Percentiles rank a stretch among this genome's conserved stretches.
phyloP scores from a whole-genome alignment of 1,284 basidiomycete genomes.

The Heterobasidion parviporum region DNA sequence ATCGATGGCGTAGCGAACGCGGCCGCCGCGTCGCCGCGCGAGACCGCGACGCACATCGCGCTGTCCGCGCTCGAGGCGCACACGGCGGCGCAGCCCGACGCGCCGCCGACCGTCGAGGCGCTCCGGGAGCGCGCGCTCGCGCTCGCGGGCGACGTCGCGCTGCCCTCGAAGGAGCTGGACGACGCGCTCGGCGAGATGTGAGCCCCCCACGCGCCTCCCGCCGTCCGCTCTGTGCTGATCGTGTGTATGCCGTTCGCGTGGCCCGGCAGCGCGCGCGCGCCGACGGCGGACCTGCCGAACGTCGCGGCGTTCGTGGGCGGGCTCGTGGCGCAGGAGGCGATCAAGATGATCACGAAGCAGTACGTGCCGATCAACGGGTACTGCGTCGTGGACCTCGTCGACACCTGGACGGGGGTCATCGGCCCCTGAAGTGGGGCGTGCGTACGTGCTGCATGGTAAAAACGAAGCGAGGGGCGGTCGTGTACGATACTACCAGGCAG shows the following conservation, averaged over 20 bases:
- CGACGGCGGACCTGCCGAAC: conserved; percentile 83
- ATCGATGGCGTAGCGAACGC: conserved; percentile 15
- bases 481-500: too few species aligned
- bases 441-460: too few species aligned
- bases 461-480: too few species aligned
- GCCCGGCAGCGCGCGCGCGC: conserved; percentile 69
- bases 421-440: background rate
- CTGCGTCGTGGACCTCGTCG: conserved; percentile 83
- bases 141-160: conserved; percentile 29
- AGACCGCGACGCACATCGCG: conserved; percentile 57
- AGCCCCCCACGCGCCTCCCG: too few species aligned
- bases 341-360: conserved; percentile 96
- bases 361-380: conserved; percentile 89
- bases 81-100: conserved; percentile 26
- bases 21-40: conserved; percentile 32
- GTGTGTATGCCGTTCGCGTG: too few species aligned
- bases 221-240: too few species aligned
- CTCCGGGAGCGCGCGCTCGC: conserved; percentile 24
- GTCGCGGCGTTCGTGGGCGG: conserved; percentile 93
- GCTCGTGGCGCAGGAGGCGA: conserved; percentile 92
- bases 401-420: conserved; percentile 60
- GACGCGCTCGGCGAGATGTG: conserved; percentile 77
- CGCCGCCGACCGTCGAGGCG: conserved; percentile 24
- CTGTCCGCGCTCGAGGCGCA: conserved; percentile 47
- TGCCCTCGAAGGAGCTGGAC: conserved; percentile 55